Base-by-base conservation (phyloP, 371 early-diverging fungal genomes). In the Dipsacomyces acuminosporus region DNA sequence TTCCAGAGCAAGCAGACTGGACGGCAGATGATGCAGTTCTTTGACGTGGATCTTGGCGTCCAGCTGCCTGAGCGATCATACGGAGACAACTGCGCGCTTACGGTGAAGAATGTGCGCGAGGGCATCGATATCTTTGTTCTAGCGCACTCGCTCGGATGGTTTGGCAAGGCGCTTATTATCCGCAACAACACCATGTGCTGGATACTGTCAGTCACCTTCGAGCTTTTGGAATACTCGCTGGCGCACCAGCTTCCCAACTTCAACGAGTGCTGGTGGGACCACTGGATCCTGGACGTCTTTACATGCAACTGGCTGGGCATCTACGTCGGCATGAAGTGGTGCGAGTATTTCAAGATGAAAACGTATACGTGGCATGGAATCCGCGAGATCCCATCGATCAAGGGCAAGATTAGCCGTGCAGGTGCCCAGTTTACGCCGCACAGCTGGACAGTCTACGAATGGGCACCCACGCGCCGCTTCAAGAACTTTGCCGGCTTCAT, bases 211-310 rank as follows among this genome's bases (percentile, higher is more conserved):
- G 71, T 97, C 43, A 79, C 91, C 59, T 97, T 97, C 71, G 98
- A 97, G 73, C 73, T 96, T 30, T 81, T 90, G 77, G 98, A 97
- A 70, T 97, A 97, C 74, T 88, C 94, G 45, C 78, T 97, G 43
- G 81, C 88, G 59, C 95, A 96, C 73, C 96, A 96, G 70, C 79
- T 96, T 64, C 89, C 93, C 51, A 97, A 97, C 74, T 97, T 97
- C 79, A 90, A 91, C 33, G 98, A 97, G 78, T 97, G 98, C 74
- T 97, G 96, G 96, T 97, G 96, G 96, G 96, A 97, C 79, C 96
- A 97, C 73, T 97, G 98, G 98, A 86, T 97, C 49, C 71, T 97
- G 42, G 98, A 97, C 78, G 95, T 97, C 5, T 70, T 95, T 14
- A 35, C 87, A 6, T 94, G 96, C 71, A 97, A 97, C 71, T 94